A percentile compares a stretch with the other conserved stretches of the same genome.
These are phyloP conservation scores for Trichophyton benhamiae DNA, from an alignment of 2,329 filamentous ascomycete genomes.

Conservation along the genomic window DNA sequence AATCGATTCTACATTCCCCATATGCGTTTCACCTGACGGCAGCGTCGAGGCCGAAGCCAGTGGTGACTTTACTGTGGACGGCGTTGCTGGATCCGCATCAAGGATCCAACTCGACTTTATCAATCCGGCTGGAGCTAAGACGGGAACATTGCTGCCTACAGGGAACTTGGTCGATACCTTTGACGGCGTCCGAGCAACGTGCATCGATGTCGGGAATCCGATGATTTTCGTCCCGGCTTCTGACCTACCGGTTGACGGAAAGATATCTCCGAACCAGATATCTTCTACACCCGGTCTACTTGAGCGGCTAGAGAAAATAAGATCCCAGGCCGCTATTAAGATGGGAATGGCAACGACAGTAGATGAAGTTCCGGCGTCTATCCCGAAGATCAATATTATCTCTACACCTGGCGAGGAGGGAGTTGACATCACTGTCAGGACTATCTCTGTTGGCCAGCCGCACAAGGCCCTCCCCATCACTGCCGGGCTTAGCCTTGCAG, in stretches of 20 bases:
- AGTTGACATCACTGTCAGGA: slow-evolving; percentile 35
- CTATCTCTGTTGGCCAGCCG: slow-evolving; percentile 44
- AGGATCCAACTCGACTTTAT: slow-evolving; percentile 50
- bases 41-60: slow-evolving; percentile 37
- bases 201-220: slow-evolving; percentile 54
- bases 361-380: slow-evolving; percentile 40
- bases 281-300: slow-evolving; percentile 36
- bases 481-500: slow-evolving; percentile 40
- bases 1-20: slow-evolving; percentile 46
- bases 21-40: slow-evolving; percentile 20
- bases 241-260: slow-evolving; percentile 38
- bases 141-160: slow-evolving; percentile 50
- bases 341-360: slow-evolving; percentile 47
- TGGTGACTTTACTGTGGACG: slow-evolving; percentile 51
- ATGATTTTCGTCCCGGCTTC: slow-evolving; percentile 48
- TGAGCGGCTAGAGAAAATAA: slow-evolving; percentile 42
- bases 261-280: slow-evolving; percentile 44
- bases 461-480: slow-evolving; percentile 47
- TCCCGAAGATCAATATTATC: slow-evolving; percentile 53
- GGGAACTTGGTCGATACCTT: slow-evolving; percentile 44
- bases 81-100: slow-evolving; percentile 47
- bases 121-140: slow-evolving; percentile 51
- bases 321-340: slow-evolving; percentile 43
- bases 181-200: slow-evolving; percentile 40
- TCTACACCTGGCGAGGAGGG: slow-evolving; percentile 24